Conservation (phyloP, 2,329 filamentous ascomycete species). For the Colletotrichum ledebouriae region DNA sequence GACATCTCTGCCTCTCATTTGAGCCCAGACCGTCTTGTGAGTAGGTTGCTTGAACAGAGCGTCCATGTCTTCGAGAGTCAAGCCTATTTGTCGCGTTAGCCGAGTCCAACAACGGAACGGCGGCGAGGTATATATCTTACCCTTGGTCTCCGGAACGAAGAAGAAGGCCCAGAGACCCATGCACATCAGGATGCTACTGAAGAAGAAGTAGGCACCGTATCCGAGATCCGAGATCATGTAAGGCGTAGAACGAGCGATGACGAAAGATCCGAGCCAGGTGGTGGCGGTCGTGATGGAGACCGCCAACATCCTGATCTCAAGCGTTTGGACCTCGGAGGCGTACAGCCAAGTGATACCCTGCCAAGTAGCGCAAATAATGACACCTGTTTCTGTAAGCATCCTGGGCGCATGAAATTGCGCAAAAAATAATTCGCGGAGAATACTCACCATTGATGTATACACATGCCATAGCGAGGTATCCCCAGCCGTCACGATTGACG, state of each 20-base stretch:
- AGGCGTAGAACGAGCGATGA: constrained; percentile 55
- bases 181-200: constrained; percentile 60
- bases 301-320: constrained; percentile 53
- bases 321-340: constrained; percentile 62
- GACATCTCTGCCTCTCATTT: constrained; percentile 41
- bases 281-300: constrained; percentile 52
- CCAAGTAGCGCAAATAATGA: constrained; percentile 57
- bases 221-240: constrained; percentile 58
- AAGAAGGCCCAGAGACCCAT: constrained; percentile 63
- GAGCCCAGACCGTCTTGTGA: constrained; percentile 50
- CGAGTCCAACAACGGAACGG: accelerated
- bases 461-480: constrained; percentile 61
- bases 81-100: constrained; percentile 42
- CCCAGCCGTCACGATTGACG: constrained; percentile 56
- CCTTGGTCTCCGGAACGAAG: constrained; percentile 66
- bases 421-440: neutral
- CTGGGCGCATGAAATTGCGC: neutral
- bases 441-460: constrained; percentile 57
- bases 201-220: constrained; percentile 68
- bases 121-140: constrained; percentile 42
- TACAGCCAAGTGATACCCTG: constrained; percentile 61
- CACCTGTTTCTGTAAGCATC: neutral
- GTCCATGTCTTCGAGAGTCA: constrained; percentile 64
- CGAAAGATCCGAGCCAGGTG: constrained; percentile 56
- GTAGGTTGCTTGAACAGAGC: constrained; percentile 49